A percentile compares a stretch with the other conserved stretches of the same genome.
Evolutionary conservation across 768 basidiomycete genomes (phyloP).

Genomic region (Boletus edulis): DNA sequence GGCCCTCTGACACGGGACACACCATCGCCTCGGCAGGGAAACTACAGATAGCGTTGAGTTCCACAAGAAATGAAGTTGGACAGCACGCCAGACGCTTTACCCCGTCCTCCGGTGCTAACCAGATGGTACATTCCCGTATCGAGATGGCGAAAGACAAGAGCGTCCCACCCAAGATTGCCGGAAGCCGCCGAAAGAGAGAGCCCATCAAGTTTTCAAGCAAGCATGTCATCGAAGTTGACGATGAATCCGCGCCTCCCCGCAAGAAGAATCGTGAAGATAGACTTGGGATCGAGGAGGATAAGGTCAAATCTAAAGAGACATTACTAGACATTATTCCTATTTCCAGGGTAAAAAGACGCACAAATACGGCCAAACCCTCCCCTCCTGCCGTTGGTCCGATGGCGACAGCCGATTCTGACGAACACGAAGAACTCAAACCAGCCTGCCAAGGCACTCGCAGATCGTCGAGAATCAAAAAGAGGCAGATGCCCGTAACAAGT

Average conservation of each 20-base stretch:
- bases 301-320: neutral
- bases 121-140: neutral
- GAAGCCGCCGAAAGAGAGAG: conserved; percentile 30
- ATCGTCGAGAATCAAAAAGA: conserved; percentile 18
- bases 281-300: neutral
- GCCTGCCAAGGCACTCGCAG: conserved; percentile 11
- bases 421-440: conserved; percentile 23
- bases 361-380: conserved; percentile 33
- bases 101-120: neutral
- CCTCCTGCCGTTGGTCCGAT: conserved; percentile 22
- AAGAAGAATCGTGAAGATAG: conserved; percentile 21
- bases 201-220: conserved; percentile 1
- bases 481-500: neutral
- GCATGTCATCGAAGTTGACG: conserved; percentile 7
- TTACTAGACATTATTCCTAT: neutral
- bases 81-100: neutral
- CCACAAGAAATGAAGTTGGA: neutral
- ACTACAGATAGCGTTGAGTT: neutral
- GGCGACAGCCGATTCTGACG: conserved; percentile 30
- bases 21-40: neutral
- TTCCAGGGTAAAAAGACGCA: conserved; percentile 29
- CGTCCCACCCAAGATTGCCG: conserved; percentile 14
- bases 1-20: neutral
- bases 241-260: conserved; percentile 10
- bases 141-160: conserved; percentile 1